Conservation (phyloP, 768 basidiomycete species). For the Termitomyces sp. region DNA sequence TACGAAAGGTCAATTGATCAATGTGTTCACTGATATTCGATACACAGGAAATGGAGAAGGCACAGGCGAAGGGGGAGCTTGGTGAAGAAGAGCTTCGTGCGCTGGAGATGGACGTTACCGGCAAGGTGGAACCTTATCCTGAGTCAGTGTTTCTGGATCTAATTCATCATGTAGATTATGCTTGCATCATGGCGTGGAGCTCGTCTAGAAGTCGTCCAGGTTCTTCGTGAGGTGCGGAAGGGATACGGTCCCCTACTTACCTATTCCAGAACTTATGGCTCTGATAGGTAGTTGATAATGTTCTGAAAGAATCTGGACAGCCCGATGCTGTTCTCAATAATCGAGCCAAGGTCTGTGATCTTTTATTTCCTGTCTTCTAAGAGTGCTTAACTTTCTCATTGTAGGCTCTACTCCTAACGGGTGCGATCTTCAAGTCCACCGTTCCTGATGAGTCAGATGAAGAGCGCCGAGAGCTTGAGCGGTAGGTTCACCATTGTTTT, state of each 20-base stretch:
- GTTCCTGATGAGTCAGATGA: constrained; percentile 88
- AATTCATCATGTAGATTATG: constrained; percentile 53
- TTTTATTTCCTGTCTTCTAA: background rate
- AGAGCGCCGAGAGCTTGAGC: constrained; percentile 90
- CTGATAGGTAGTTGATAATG: constrained; percentile 69
- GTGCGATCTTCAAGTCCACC: constrained; percentile 83
- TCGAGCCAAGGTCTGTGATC: constrained; percentile 71
- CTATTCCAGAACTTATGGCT: background rate
- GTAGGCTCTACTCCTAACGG: constrained; percentile 82
- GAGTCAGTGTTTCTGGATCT: background rate
- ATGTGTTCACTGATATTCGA: background rate
- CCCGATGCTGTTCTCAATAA: constrained; percentile 68
- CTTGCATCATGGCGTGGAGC: constrained; percentile 98
- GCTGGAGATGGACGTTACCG: constrained; percentile 89
- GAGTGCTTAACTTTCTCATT: background rate
- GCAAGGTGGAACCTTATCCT: constrained; percentile 52
- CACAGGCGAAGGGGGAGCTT: constrained; percentile 85
- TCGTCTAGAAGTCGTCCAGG: constrained; percentile 89
- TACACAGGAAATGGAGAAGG: constrained; percentile 74
- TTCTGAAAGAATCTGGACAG: constrained; percentile 73
- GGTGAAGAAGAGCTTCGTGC: constrained; percentile 81
- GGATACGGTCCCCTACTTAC: background rate
- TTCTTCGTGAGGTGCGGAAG: constrained; percentile 57
- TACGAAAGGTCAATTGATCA: background rate
- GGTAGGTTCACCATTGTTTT: constrained; percentile 40